Evolutionary conservation across 768 basidiomycete species (phyloP), one percentile per base, ranked within the genome.

Genomic region (Agaricus subrufescens): DNA sequence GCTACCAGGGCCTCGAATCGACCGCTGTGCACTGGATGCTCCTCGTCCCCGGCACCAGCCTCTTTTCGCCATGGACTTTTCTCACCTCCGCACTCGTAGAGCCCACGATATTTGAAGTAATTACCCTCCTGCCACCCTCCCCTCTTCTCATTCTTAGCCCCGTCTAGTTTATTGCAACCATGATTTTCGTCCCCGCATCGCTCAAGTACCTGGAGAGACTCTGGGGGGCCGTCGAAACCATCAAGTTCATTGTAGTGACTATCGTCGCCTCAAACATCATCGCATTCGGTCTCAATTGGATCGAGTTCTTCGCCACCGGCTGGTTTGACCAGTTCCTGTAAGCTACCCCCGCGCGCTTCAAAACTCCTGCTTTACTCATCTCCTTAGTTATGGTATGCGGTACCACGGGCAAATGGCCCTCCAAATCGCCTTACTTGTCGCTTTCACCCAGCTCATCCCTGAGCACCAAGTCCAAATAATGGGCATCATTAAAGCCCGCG

Each of bases 381-480:
- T 48, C 19, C 40, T 47, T 23, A 97, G 96, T 44, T 92, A 89
- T 71, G 91, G 87, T 38, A 88, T 91, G 81, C 77, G 82, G 45
- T 97, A 96, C 67, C 93, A 91, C 64, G 97, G 97, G 43, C 89
- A 94, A 71, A 93, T 90, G 81, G 89, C 92, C 4, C 76, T 99
- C 19, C 92, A 97, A 65, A 87, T 86, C 50, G 88, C 87, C 2
- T 76, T 95, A 59, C 76, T 99, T 37, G 97, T 99, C 53, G 96
- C 95, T 5, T 98, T 98, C 72, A 98, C 95, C 3, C 97, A 99
- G 69, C 72, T 97, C 53, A 98, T 98, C 62, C 96, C 96, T 31
- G 97, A 99, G 71, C 95, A 99, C 65, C 96, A 98, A 71, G 86
- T 99, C 12, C 97, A 98, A 69, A 66, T 98, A 15, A 77, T 98